Percentiles rank a stretch among this genome's conserved stretches.
Evolutionary conservation across 2,329 filamentous ascomycete genomes (phyloP).

Genomic region (Didymella pinodella): DNA sequence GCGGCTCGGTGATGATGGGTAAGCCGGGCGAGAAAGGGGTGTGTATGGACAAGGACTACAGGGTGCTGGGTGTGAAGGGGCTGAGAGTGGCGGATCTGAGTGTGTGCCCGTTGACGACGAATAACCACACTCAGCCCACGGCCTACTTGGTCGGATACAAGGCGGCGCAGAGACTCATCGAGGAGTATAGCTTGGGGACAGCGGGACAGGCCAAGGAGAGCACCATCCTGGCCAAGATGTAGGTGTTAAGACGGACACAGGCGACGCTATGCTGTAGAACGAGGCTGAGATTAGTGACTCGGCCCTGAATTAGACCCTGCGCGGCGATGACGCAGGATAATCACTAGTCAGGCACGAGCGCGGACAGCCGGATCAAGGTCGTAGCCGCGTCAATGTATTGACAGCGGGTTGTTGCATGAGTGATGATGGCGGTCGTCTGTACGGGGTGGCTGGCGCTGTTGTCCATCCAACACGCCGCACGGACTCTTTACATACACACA

Average conservation of each 20-base stretch:
- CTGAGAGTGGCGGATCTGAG: constrained; percentile 52
- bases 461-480: background rate
- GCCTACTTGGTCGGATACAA: constrained; percentile 48
- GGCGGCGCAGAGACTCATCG: constrained; percentile 44
- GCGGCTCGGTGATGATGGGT: constrained; percentile 51
- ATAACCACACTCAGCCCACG: constrained; percentile 48
- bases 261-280: background rate
- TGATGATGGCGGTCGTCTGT: constrained; percentile 1
- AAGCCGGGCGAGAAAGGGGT: constrained; percentile 42
- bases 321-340: constrained; percentile 15
- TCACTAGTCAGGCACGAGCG: constrained; percentile 18
- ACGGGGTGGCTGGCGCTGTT: constrained; percentile 16
- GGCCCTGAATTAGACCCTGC: constrained; percentile 12
- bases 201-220: constrained; percentile 5
- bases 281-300: constrained; percentile 17
- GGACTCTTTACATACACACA: constrained; percentile 1
- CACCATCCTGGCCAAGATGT: constrained; percentile 17
- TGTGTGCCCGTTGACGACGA: constrained; percentile 45
- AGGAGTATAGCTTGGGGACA: constrained; percentile 36
- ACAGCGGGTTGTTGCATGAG: constrained; percentile 12
- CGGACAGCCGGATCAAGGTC: constrained; percentile 7
- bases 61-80: constrained; percentile 49
- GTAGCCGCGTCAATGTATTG: constrained; percentile 1
- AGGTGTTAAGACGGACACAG: constrained; percentile 11
- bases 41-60: constrained; percentile 50